phyloP scores from a whole-genome alignment of 129 eudicot genomes.

The Apium graveolens region DNA sequence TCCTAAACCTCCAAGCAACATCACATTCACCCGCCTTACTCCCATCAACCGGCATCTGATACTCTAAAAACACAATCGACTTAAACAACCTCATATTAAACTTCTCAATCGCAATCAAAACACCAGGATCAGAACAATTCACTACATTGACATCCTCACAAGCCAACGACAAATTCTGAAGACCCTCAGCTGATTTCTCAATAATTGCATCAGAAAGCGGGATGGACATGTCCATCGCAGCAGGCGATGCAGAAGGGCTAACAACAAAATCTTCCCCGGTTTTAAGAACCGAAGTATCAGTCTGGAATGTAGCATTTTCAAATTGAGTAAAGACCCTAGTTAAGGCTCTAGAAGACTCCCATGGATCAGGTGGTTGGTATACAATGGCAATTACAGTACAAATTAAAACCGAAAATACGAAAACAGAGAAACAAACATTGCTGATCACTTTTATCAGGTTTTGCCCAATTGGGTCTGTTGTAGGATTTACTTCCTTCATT shows the following conservation, averaged over 20 bases:
- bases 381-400: constrained; percentile 86
- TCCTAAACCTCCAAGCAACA: constrained; percentile 91
- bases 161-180: constrained; percentile 27
- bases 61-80: constrained; percentile 68
- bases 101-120: constrained; percentile 66
- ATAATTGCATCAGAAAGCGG: constrained; percentile 46
- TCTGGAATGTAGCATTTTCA: constrained; percentile 78
- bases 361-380: constrained; percentile 98
- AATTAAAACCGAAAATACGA: constrained; percentile 80
- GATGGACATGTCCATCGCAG: constrained; percentile 8
- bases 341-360: constrained; percentile 88
- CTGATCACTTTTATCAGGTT: constrained; percentile 67
- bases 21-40: constrained; percentile 73
- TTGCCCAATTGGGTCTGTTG: constrained; percentile 86
- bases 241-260: constrained; percentile 36
- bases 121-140: constrained; percentile 84
- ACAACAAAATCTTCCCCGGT: constrained; percentile 67
- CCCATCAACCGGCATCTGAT: constrained; percentile 70
- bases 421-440: constrained; percentile 92
- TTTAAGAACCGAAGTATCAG: constrained; percentile 64
- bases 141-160: constrained; percentile 43
- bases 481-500: constrained; percentile 52
- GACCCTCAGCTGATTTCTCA: constrained; percentile 35
- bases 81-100: constrained; percentile 64
- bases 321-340: constrained; percentile 72